Percentiles rank a stretch among this genome's conserved stretches.
Conservation (phyloP, 495 filamentous ascomycete species). For the Neurospora sp. region DNA sequence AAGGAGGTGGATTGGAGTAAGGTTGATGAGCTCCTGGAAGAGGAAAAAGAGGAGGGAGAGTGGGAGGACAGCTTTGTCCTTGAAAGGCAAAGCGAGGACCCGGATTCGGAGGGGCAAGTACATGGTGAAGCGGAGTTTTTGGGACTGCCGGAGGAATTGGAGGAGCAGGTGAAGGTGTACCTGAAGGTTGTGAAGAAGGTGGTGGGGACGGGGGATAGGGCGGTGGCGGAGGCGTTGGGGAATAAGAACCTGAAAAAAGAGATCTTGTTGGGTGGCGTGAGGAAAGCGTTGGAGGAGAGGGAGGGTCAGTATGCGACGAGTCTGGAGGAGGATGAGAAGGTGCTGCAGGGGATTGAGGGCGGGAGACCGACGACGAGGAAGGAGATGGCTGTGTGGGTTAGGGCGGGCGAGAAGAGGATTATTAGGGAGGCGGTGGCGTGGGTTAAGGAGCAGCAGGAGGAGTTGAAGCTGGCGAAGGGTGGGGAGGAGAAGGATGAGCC, state of each 20-base stretch:
- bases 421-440: conserved; percentile 34
- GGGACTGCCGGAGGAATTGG: conserved; percentile 27
- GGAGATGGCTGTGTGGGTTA: conserved; percentile 63
- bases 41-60: conserved; percentile 21
- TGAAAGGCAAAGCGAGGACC: conserved; percentile 31
- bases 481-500: conserved; percentile 6
- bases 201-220: conserved; percentile 5
- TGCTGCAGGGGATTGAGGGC: conserved; percentile 32
- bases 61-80: conserved; percentile 36
- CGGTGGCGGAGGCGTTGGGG: conserved; percentile 18
- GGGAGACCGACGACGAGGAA: conserved; percentile 27
- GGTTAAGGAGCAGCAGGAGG: conserved; percentile 7
- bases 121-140: conserved; percentile 18
- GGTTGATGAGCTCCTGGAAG: conserved; percentile 11
- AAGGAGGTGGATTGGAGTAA: conserved; percentile 33
- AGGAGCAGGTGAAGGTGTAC: conserved; percentile 26
- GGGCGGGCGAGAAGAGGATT: conserved; percentile 74
- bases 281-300: conserved; percentile 32
- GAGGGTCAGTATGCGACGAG: conserved; percentile 51
- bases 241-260: conserved; percentile 28
- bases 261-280: conserved; percentile 24
- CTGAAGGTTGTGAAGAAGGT: conserved; percentile 35
- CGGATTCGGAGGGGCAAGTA: conserved; percentile 25
- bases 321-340: conserved; percentile 48
- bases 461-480: background rate